phyloP scores from a whole-genome alignment of 139 green algal species.

The Nannochloris sp. region DNA sequence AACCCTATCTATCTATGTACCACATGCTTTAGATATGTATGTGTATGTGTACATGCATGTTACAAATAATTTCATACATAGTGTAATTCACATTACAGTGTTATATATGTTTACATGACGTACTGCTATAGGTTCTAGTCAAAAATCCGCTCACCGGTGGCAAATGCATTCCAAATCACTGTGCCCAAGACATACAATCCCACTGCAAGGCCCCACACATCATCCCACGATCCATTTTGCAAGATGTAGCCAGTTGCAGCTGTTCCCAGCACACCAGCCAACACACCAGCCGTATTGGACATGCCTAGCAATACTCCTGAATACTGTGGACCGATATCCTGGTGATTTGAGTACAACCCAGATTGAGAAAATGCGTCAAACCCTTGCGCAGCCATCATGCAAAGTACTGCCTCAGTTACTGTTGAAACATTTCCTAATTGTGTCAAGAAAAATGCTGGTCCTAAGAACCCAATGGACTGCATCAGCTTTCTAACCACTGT shows the following conservation, averaged over 20 bases:
- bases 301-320: constrained; percentile 91
- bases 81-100: too few species aligned
- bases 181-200: constrained; percentile 89
- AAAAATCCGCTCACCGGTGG: constrained; percentile 81
- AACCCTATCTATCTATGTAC: too few species aligned
- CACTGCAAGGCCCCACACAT: constrained; percentile 81
- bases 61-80: too few species aligned
- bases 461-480: constrained; percentile 92
- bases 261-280: constrained; percentile 90
- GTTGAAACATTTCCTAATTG: constrained; percentile 60
- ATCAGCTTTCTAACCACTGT: constrained; percentile 85
- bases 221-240: constrained; percentile 47
- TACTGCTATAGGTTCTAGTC: constrained; percentile 38
- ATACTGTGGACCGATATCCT: constrained; percentile 93
- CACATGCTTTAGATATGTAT: too few species aligned
- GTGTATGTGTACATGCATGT: too few species aligned
- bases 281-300: constrained; percentile 91
- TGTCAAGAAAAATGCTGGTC: constrained; percentile 87
- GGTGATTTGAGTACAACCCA: constrained; percentile 96
- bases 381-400: constrained; percentile 86
- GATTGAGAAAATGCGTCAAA: constrained; percentile 84
- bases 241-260: constrained; percentile 84
- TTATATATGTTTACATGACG: constrained; percentile 1
- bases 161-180: constrained; percentile 82
- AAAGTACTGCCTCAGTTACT: constrained; percentile 59